phyloP scores from a whole-genome alignment of 2,329 filamentous ascomycete species.

The Alternaria postmessia region DNA sequence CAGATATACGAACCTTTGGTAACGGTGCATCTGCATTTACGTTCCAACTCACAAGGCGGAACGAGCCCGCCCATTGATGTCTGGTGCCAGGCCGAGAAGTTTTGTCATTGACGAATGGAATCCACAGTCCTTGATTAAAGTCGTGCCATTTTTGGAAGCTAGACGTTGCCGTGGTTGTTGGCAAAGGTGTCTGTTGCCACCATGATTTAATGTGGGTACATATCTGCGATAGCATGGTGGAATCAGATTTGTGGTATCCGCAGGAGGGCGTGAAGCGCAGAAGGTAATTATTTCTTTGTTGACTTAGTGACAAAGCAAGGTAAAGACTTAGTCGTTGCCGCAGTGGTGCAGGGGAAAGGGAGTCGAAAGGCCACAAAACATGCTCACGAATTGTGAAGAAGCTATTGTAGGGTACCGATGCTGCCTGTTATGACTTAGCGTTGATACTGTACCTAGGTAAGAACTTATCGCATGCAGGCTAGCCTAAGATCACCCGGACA shows the following conservation, averaged over 20 bases:
- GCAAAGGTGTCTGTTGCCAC: slow-evolving; percentile 13
- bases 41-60: slow-evolving; percentile 14
- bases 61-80: slow-evolving; percentile 6
- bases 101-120: neutral
- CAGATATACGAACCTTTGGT: slow-evolving; percentile 5
- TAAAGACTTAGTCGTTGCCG: neutral
- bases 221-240: slow-evolving; percentile 11
- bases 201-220: slow-evolving; percentile 4
- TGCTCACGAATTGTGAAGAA: neutral
- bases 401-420: neutral
- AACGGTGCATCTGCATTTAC: neutral
- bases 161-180: slow-evolving; percentile 1
- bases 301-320: neutral
- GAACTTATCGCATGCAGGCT: too few species aligned
- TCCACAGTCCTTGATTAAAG: slow-evolving; percentile 1
- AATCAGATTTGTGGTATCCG: neutral
- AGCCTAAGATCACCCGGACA: too few species aligned
- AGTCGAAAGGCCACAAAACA: neutral
- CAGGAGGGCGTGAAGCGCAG: neutral
- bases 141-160: slow-evolving; percentile 10
- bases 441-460: neutral
- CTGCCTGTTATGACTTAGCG: neutral
- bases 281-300: neutral
- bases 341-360: neutral
- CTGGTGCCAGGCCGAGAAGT: neutral